Base-by-base conservation (phyloP, 2,329 filamentous ascomycete genomes). In the Nemania serpens region DNA sequence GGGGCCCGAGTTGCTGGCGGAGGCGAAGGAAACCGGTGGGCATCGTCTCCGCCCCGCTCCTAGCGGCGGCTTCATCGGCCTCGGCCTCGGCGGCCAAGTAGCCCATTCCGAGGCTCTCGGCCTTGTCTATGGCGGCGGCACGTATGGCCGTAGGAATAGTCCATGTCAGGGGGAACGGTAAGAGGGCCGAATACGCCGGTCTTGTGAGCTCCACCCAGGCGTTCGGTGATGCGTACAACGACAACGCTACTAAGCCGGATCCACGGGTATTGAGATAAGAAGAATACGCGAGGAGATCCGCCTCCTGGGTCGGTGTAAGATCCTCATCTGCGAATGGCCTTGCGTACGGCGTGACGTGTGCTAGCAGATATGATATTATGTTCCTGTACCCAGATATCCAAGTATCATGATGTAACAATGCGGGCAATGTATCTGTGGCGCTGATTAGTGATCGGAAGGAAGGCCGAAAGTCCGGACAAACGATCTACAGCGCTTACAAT, bases 151-250 rank as follows among this genome's bases (percentile, higher is more conserved):
- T 88, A 2, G 93, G 93, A 5, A 96, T 81, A 43, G 90, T 90
- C 85, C 95, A 99, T 69, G 93, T 93, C 64, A 93, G 83, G 17
- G 95, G 93, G 81, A 95, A 96, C 42, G 90, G 86, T 41, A 98
- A 85, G 58, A 97, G 84, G 5, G 81, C 79, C 66, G 88, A 91
- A 77, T 93, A 97, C 39, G 91, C 89, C 2, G 92, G 91, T 15
- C 92, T 87, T 3, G 93, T 97, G 50, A 84, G 79, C 45, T 83
- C 80, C 57, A 87, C 82, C 84, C 95, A 99, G 79, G 98, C 97
- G 65, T 92, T 87, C 59, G 89, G 91, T 34, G 93, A 95, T 65
- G 95, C 90, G 75, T 96, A 98, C 68, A 98, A 88, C 53, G 88
- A 93, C 59, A 97, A 87, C 69, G 96, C 91, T 69, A 97, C 75